Base-by-base conservation (phyloP, 2,329 filamentous ascomycete genomes). In the Claviceps maximensis region DNA sequence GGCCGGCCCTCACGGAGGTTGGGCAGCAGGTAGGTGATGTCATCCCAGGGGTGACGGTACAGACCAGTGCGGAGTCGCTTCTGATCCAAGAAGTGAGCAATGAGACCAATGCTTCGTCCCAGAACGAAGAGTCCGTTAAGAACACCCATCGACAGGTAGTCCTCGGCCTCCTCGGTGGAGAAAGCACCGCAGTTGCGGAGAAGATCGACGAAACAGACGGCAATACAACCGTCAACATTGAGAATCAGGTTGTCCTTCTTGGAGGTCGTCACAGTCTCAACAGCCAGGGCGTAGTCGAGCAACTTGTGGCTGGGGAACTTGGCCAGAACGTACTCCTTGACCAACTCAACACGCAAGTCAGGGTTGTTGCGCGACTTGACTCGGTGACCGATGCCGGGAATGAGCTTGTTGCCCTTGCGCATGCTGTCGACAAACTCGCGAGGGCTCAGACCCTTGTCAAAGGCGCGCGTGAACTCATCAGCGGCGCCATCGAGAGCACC, bases 221-320 rank as follows among this genome's bases (percentile, higher is more conserved):
- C 93, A 67, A 98, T 87, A 71, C 89, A 95, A 65, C 93, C 93
- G 69, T 97, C 93, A 55, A 98, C 93, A 79, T 98, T 98, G 66
- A 98, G 84, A 65, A 98, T 98, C 62, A 98, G 83, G 80, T 97
- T 98, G 77, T 98, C 93, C 82, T 98, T 98, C 87, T 98, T 98
- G 60, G 89, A 96, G 50, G 93, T 98, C 53, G 93, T 98, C 59
- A 98, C 93, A 12, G 87, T 87, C 82, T 98, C 93, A 61, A 98
- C 93, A 47, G 93, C 93, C 67, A 98, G 83, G 61, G 93, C 93
- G 72, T 96, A 98, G 77, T 98, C 93, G 69, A 98, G 89, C 69
- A 97, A 84, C 82, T 97, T 97, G 81, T 87, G 89, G 76, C 76
- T 90, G 63, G 93, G 89, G 86, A 98, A 98, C 77, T 93, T 89